Evolutionary conservation across 768 basidiomycete genomes (phyloP).

Genomic region (Amyloporia xantha): DNA sequence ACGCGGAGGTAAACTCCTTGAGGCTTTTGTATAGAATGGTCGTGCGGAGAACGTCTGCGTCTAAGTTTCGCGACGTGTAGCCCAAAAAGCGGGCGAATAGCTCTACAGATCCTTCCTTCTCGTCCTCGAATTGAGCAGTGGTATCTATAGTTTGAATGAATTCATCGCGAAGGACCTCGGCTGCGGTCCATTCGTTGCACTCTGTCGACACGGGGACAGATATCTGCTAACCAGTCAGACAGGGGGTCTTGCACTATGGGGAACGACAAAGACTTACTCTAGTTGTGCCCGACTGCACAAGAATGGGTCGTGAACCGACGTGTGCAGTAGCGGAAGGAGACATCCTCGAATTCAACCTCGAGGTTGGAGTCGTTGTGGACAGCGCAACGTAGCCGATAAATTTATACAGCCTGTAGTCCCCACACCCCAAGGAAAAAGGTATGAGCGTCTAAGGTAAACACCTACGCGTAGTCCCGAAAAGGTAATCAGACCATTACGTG

Average conservation of each 20-base stretch:
- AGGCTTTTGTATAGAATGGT: conserved; percentile 70
- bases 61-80: conserved; percentile 61
- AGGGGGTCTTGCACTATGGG: not conserved
- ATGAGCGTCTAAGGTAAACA: not conserved
- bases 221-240: conserved; percentile 38
- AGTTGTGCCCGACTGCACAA: conserved; percentile 25
- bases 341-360: conserved; percentile 15
- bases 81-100: conserved; percentile 79
- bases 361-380: not conserved
- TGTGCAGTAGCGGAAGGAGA: conserved; percentile 13
- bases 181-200: conserved; percentile 82
- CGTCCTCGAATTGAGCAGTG: conserved; percentile 44
- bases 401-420: not conserved
- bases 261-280: conserved; percentile 23
- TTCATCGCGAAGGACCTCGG: conserved; percentile 87
- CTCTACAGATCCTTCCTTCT: conserved; percentile 63
- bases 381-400: not conserved
- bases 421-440: not conserved
- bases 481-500: not conserved
- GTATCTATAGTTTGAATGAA: conserved; percentile 60
- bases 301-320: conserved; percentile 24
- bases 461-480: not conserved
- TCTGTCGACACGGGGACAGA: conserved; percentile 84
- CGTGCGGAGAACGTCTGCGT: conserved; percentile 48
- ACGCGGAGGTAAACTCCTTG: conserved; percentile 69